Conservation (phyloP, 2,329 filamentous ascomycete genomes). For the Monosporascus sp. region DNA sequence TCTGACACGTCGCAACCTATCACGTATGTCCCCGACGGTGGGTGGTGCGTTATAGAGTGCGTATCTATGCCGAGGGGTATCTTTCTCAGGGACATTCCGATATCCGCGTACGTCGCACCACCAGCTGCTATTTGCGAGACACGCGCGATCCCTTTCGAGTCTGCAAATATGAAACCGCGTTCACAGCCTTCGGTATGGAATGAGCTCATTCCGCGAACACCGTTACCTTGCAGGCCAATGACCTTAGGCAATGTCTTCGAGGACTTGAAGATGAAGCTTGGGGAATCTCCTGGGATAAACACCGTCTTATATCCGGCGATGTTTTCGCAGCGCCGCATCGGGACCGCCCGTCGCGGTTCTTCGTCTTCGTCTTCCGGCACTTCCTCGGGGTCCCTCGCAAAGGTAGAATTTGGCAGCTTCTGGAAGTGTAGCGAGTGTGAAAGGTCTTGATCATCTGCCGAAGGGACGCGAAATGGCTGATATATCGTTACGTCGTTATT, state of each 20-base stretch:
- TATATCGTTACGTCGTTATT: slow-evolving; percentile 85
- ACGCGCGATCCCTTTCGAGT: slow-evolving; percentile 64
- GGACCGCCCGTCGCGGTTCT: slow-evolving; percentile 40
- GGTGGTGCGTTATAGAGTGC: slow-evolving; percentile 69
- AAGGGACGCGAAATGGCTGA: slow-evolving; percentile 61
- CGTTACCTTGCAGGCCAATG: slow-evolving; percentile 62
- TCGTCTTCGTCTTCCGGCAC: slow-evolving; percentile 44
- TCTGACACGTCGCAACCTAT: slow-evolving; percentile 63
- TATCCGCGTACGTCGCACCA: slow-evolving; percentile 63
- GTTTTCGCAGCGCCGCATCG: slow-evolving; percentile 54
- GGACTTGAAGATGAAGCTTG: slow-evolving; percentile 78
- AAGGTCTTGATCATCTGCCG: slow-evolving; percentile 36
- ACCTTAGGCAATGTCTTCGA: slow-evolving; percentile 71
- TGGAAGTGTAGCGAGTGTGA: slow-evolving; percentile 63
- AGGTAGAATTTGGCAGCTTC: slow-evolving; percentile 63
- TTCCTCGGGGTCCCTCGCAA: slow-evolving; percentile 54
- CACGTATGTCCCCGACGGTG: slow-evolving; percentile 68
- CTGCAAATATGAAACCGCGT: slow-evolving; percentile 76
- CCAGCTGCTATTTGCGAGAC: slow-evolving; percentile 63
- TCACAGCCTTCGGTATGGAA: slow-evolving; percentile 76
- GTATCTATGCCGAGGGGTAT: slow-evolving; percentile 65
- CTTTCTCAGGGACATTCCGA: slow-evolving; percentile 71
- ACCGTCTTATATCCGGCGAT: slow-evolving; percentile 76
- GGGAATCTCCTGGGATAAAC: slow-evolving; percentile 74
- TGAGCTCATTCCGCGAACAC: slow-evolving; percentile 64